These are phyloP conservation scores for Aspergillus quadrilineatus DNA, from an alignment of 2,329 filamentous ascomycete genomes.

Conservation along the genomic window DNA sequence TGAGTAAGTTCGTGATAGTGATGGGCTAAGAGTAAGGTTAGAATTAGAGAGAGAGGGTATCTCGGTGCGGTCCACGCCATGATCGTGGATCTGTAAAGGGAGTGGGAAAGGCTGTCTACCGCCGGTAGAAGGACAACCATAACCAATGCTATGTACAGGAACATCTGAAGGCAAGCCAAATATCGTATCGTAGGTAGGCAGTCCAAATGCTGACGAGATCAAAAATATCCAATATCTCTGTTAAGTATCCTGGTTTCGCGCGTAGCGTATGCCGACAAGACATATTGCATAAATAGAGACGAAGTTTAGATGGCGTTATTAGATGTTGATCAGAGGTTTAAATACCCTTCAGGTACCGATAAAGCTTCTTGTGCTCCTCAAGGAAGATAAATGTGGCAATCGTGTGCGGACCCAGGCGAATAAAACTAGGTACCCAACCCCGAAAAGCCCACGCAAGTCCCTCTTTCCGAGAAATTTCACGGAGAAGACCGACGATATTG, in stretches of 20 bases:
- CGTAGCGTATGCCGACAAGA: not conserved
- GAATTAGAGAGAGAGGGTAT: not conserved
- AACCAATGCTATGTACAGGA: conserved; percentile 1
- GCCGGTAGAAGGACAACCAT: not conserved
- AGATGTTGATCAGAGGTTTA: conserved; percentile 7
- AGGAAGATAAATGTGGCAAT: conserved; percentile 66
- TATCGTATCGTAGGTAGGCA: not conserved
- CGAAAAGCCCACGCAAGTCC: conserved; percentile 65
- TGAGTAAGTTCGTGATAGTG: not conserved
- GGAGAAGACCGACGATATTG: conserved; percentile 50
- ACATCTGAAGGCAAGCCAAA: not conserved
- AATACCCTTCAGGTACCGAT: conserved; percentile 45
- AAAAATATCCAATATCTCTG: not conserved
- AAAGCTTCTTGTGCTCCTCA: conserved; percentile 67
- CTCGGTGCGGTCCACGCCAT: not conserved
- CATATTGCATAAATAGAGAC: not conserved
- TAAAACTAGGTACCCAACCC: conserved; percentile 67
- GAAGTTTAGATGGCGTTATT: not conserved
- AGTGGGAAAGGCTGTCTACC: not conserved
- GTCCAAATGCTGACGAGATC: not conserved
- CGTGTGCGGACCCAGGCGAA: conserved; percentile 64
- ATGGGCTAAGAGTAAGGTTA: not conserved
- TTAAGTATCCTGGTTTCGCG: not conserved
- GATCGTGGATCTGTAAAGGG: not conserved
- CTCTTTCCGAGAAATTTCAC: conserved; percentile 56